Evolutionary conservation across 805 yeast species (phyloP).

Genomic region (Dipodascopsis tothii): DNA sequence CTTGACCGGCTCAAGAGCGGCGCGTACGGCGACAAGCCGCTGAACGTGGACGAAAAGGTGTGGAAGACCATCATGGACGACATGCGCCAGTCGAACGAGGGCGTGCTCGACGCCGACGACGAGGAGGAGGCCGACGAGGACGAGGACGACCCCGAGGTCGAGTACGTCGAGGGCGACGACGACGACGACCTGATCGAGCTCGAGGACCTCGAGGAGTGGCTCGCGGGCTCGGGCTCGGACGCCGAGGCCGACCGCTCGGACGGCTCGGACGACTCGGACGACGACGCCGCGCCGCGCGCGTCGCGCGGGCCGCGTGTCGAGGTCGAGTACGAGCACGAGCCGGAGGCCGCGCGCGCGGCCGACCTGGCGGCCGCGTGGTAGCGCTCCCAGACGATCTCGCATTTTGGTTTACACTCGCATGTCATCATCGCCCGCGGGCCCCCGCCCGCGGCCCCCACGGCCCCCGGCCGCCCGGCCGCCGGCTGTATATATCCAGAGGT

Average conservation of each 20-base stretch:
- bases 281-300: conserved; percentile 22
- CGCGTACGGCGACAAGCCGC: conserved; percentile 95
- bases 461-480: no score
- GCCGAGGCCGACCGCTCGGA: conserved; percentile 17
- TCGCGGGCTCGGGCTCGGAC: conserved; percentile 41
- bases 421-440: no score
- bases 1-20: conserved; percentile 93
- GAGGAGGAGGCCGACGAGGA: conserved; percentile 44
- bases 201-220: conserved; percentile 94
- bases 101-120: conserved; percentile 58
- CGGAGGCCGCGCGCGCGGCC: conserved; percentile 7
- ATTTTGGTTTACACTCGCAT: no score
- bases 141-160: conserved; percentile 50
- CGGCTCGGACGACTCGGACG: conserved; percentile 28
- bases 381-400: no score
- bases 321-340: conserved; percentile 76
- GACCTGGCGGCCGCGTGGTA: not conserved
- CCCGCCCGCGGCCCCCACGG: no score
- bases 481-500: no score
- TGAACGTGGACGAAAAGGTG: conserved; percentile 89
- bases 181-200: conserved; percentile 52
- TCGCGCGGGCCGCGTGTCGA: conserved; percentile 51
- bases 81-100: conserved; percentile 43
- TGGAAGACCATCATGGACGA: conserved; percentile 89
- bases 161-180: conserved; percentile 81